Evolutionary conservation across 2,329 filamentous ascomycete species (phyloP).

Genomic region (Zasmidium cellare): DNA sequence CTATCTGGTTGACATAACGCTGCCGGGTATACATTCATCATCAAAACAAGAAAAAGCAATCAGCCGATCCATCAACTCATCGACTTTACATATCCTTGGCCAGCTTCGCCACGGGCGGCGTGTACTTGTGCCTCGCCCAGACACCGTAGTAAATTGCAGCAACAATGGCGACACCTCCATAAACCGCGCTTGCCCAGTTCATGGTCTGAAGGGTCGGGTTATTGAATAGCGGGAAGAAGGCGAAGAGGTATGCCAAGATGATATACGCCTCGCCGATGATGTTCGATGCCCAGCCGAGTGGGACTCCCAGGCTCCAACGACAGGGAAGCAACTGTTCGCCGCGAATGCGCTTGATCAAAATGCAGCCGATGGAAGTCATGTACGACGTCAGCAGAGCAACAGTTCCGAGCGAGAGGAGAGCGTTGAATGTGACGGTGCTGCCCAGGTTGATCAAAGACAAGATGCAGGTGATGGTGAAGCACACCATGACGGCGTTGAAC

Average conservation of each 20-base stretch:
- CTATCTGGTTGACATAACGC: not conserved
- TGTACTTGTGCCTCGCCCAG: slow-evolving; percentile 33
- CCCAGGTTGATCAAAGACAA: slow-evolving; percentile 34
- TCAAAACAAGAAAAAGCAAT: not conserved
- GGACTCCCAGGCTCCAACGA: slow-evolving; percentile 25
- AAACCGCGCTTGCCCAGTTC: slow-evolving; percentile 28
- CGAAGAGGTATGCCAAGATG: slow-evolving; percentile 24
- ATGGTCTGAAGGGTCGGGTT: slow-evolving; percentile 23
- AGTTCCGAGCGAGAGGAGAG: slow-evolving; percentile 40
- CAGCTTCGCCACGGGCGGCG: slow-evolving; percentile 21
- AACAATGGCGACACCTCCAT: slow-evolving; percentile 23
- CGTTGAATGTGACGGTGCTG: slow-evolving; percentile 43
- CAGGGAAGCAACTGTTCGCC: slow-evolving; percentile 26
- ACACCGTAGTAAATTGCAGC: slow-evolving; percentile 25
- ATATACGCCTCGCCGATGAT: slow-evolving; percentile 24
- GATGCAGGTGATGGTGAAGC: slow-evolving; percentile 23
- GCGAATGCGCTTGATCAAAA: slow-evolving; percentile 27
- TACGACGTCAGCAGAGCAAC: slow-evolving; percentile 36
- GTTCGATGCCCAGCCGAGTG: slow-evolving; percentile 25
- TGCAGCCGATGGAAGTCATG: slow-evolving; percentile 27
- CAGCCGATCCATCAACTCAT: not conserved
- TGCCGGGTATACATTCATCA: not conserved
- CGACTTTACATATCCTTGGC: slow-evolving; percentile 20
- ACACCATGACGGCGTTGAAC: slow-evolving; percentile 28
- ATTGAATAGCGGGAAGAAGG: slow-evolving; percentile 28